phyloP scores from a whole-genome alignment of 2,329 filamentous ascomycete species.

The Bipolaris oryzae region DNA sequence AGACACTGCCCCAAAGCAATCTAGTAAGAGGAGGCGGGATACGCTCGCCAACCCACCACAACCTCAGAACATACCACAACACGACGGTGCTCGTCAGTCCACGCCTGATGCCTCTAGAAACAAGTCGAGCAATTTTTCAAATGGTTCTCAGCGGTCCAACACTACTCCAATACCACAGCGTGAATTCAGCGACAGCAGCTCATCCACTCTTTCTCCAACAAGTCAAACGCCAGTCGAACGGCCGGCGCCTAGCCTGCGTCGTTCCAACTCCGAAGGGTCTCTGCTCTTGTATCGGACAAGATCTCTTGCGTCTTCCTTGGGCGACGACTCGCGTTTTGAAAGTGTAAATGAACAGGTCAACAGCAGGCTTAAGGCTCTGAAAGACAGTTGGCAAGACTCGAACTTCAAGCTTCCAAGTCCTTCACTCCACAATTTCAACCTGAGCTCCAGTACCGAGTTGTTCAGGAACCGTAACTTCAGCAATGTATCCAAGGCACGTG shows the following conservation, averaged over 20 bases:
- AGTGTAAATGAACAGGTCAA: constrained; percentile 86
- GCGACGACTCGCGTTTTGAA: constrained; percentile 81
- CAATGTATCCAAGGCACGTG: constrained; percentile 18
- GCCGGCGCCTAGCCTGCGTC: constrained; percentile 54
- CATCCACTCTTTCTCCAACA: constrained; percentile 19
- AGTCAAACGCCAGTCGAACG: constrained; percentile 20
- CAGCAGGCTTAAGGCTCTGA: constrained; percentile 85
- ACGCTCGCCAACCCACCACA: constrained; percentile 18
- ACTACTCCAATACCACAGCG: constrained; percentile 26
- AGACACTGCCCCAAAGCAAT: constrained; percentile 23
- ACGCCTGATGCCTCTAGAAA: constrained; percentile 13
- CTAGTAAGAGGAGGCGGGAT: constrained; percentile 23
- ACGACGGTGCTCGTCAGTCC: constrained; percentile 29
- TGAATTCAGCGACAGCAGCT: constrained; percentile 27
- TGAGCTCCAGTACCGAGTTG: constrained; percentile 41
- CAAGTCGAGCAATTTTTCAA: constrained; percentile 7
- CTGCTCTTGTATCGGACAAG: constrained; percentile 73
- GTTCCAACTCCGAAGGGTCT: constrained; percentile 77
- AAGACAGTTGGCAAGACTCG: constrained; percentile 84
- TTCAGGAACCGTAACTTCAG: constrained; percentile 29
- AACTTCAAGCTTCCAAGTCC: constrained; percentile 67
- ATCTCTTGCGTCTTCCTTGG: constrained; percentile 80
- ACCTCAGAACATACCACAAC: constrained; percentile 23
- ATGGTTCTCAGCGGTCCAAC: constrained; percentile 17
- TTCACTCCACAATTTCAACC: constrained; percentile 60